Conservation (phyloP, 352 stramenopile genomes). For the Pythium dissimile region DNA sequence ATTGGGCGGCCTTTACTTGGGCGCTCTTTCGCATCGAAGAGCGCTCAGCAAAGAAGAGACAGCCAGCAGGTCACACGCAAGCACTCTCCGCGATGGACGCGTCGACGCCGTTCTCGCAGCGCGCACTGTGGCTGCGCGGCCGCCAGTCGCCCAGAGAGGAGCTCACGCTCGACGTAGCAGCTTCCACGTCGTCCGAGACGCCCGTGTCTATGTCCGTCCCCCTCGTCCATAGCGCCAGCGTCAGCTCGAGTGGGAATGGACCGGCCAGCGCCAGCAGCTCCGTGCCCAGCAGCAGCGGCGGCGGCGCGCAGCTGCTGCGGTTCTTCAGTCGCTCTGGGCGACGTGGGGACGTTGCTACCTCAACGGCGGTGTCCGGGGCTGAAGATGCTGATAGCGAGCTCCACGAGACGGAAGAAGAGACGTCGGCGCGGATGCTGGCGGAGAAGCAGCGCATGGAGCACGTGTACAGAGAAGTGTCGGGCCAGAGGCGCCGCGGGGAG, state of each 20-base stretch:
- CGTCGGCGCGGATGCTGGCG: neutral
- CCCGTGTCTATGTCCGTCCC: no score
- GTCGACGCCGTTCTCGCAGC: neutral
- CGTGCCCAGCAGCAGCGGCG: neutral
- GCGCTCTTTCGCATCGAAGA: neutral
- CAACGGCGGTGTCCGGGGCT: neutral
- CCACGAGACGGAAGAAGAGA: conserved; percentile 4
- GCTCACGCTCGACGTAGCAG: neutral
- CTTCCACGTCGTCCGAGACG: neutral
- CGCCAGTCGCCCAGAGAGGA: neutral
- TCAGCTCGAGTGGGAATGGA: no score
- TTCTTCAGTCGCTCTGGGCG: conserved; percentile 17
- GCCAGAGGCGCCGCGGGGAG: conserved; percentile 28
- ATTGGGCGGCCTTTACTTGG: conserved; percentile 14
- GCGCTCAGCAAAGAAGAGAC: conserved; percentile 5
- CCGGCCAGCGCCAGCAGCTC: neutral
- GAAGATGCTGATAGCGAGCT: neutral
- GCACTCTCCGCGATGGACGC: neutral
- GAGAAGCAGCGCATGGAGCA: conserved; percentile 49
- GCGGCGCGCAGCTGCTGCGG: conserved; percentile 22
- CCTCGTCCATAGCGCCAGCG: no score
- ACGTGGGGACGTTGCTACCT: neutral
- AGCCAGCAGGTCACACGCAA: neutral
- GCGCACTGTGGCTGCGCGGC: conserved; percentile 1
- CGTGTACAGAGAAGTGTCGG: conserved; percentile 46